Conservation (phyloP, 2,329 filamentous ascomycete species). For the Phoma herbarum region DNA sequence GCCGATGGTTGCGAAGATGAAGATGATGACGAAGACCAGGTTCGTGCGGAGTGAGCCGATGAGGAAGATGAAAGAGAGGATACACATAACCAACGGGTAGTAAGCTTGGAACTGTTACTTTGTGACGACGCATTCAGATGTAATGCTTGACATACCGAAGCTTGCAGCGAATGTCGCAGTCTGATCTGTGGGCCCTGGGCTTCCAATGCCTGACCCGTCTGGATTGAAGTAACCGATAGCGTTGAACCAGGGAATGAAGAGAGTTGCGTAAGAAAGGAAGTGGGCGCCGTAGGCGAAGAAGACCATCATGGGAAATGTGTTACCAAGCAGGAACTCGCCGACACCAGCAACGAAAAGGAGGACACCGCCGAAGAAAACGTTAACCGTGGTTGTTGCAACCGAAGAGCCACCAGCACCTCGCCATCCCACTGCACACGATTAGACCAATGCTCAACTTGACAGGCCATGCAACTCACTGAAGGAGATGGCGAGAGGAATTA, state of each 20-base stretch:
- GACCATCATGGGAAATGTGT: constrained; percentile 31
- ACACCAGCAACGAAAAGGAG: constrained; percentile 26
- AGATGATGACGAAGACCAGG: constrained; percentile 29
- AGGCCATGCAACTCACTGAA: constrained; percentile 18
- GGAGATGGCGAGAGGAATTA: constrained; percentile 23
- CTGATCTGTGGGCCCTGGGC: constrained; percentile 23
- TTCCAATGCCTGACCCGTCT: constrained; percentile 26
- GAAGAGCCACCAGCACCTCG: constrained; percentile 24
- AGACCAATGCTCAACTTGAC: not conserved
- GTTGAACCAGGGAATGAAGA: constrained; percentile 26
- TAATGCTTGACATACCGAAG: constrained; percentile 17
- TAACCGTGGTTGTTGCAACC: constrained; percentile 21
- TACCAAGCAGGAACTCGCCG: constrained; percentile 27
- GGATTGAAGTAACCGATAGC: constrained; percentile 29
- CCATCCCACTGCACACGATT: constrained; percentile 24
- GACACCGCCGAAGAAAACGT: constrained; percentile 27
- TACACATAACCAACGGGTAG: constrained; percentile 27
- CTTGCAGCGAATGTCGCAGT: constrained; percentile 23
- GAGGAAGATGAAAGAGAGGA: constrained; percentile 30
- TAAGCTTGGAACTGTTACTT: constrained; percentile 18
- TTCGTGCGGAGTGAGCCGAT: constrained; percentile 28
- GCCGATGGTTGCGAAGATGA: constrained; percentile 26
- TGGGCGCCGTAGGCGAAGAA: constrained; percentile 30
- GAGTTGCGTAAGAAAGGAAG: constrained; percentile 27
- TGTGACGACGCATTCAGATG: not conserved